Conservation (phyloP, 495 filamentous ascomycete species). For the Hyaloscypha hepaticicola region DNA sequence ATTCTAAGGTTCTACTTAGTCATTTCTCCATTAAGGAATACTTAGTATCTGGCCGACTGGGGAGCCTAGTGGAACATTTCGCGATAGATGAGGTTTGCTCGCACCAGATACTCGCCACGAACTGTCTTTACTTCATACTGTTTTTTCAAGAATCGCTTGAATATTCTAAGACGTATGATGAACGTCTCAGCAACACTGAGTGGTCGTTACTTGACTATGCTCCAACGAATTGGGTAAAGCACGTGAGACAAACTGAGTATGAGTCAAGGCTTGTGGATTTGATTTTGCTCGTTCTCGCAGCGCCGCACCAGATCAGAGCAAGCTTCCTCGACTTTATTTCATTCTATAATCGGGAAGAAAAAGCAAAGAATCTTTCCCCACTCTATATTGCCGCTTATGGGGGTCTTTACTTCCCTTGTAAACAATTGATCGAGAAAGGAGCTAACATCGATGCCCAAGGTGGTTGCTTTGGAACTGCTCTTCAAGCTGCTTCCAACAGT, state of each 20-base stretch:
- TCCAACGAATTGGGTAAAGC: neutral
- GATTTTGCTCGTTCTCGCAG: neutral
- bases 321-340: neutral
- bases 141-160: neutral
- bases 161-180: too few relatives aligned
- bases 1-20: slow-evolving; percentile 30
- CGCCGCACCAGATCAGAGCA: neutral
- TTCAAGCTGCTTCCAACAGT: neutral
- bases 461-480: neutral
- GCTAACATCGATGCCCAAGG: neutral
- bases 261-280: neutral
- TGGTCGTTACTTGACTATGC: slow-evolving; percentile 41
- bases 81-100: neutral
- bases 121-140: slow-evolving; percentile 1
- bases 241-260: neutral
- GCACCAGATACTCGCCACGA: neutral
- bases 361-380: neutral
- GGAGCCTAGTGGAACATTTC: neutral
- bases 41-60: slow-evolving; percentile 20
- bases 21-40: slow-evolving; percentile 43
- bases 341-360: neutral
- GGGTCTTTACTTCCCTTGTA: too few relatives aligned
- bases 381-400: neutral
- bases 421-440: neutral
- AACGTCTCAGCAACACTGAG: too few relatives aligned